A percentile compares a stretch with the other conserved stretches of the same genome.
These are phyloP conservation scores for Phialophora macrospora DNA, from an alignment of 2,329 filamentous ascomycete species.

Conservation along the genomic window DNA sequence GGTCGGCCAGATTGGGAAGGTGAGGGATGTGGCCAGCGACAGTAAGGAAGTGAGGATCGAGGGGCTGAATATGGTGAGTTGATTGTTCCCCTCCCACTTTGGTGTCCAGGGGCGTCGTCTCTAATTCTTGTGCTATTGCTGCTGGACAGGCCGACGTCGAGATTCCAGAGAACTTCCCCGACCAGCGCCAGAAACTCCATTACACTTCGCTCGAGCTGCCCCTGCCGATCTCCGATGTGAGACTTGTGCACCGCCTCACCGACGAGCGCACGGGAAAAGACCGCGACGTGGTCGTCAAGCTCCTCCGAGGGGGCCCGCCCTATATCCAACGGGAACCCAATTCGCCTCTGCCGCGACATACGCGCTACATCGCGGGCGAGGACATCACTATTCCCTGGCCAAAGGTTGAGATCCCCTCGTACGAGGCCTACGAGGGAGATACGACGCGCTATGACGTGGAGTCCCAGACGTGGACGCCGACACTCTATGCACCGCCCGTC, in stretches of 20 bases:
- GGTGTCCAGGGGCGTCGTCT: background rate
- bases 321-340: slow-evolving; percentile 58
- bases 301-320: slow-evolving; percentile 63
- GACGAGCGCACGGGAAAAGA: slow-evolving; percentile 64
- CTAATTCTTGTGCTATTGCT: background rate
- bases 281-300: slow-evolving; percentile 77
- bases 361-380: slow-evolving; percentile 65
- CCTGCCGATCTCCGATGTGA: slow-evolving; percentile 54
- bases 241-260: slow-evolving; percentile 52
- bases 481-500: slow-evolving; percentile 23
- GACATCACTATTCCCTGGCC: slow-evolving; percentile 76
- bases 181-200: slow-evolving; percentile 42
- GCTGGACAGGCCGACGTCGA: slow-evolving; percentile 48
- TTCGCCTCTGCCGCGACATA: slow-evolving; percentile 48
- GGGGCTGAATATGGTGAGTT: slow-evolving; percentile 67
- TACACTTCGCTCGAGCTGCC: slow-evolving; percentile 59
- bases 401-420: slow-evolving; percentile 55
- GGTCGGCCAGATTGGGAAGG: slow-evolving; percentile 80
- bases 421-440: slow-evolving; percentile 66
- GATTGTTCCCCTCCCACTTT: background rate
- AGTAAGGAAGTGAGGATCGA: slow-evolving; percentile 66
- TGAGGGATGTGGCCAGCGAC: slow-evolving; percentile 61
- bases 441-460: slow-evolving; percentile 79
- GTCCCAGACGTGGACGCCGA: slow-evolving; percentile 44
- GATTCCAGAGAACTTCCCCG: slow-evolving; percentile 46